Evolutionary conservation across 2,329 filamentous ascomycete genomes (phyloP).

Genomic region (Beauveria medogensis): DNA sequence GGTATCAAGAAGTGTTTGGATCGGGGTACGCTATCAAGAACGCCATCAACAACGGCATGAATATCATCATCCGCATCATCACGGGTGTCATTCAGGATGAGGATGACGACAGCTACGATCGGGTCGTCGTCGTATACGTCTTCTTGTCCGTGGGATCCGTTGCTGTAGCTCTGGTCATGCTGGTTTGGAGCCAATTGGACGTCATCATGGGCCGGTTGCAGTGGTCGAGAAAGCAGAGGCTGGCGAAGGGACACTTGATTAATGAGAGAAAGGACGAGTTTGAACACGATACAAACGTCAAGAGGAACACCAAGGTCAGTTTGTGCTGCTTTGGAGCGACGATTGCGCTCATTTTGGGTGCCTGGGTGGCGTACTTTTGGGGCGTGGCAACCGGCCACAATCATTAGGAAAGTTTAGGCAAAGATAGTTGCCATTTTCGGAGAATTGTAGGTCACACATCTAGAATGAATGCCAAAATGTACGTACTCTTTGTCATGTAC

Average conservation of each 20-base stretch:
- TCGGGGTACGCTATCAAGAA: slow-evolving; percentile 53
- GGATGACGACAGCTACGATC: slow-evolving; percentile 47
- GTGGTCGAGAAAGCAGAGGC: slow-evolving; percentile 48
- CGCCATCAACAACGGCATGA: slow-evolving; percentile 56
- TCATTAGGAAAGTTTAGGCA: slow-evolving; percentile 4
- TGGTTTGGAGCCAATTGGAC: slow-evolving; percentile 29
- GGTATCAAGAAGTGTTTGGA: slow-evolving; percentile 52
- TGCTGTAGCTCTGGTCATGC: slow-evolving; percentile 32
- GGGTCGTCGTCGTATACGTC: slow-evolving; percentile 48
- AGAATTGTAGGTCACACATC: too few relatives aligned
- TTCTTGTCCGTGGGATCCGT: slow-evolving; percentile 42
- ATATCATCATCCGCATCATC: slow-evolving; percentile 49
- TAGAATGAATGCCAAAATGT: too few relatives aligned
- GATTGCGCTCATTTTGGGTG: slow-evolving; percentile 39
- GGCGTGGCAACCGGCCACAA: slow-evolving; percentile 48
- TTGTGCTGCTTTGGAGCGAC: slow-evolving; percentile 35
- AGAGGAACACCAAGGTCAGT: slow-evolving; percentile 33
- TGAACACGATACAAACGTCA: slow-evolving; percentile 24
- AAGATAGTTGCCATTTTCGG: too few relatives aligned
- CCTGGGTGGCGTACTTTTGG: slow-evolving; percentile 52
- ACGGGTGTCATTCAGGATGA: slow-evolving; percentile 51
- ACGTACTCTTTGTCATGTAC: too few relatives aligned
- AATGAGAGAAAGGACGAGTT: slow-evolving; percentile 35
- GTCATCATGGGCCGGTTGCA: slow-evolving; percentile 42
- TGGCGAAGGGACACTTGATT: slow-evolving; percentile 34